phyloP scores from a whole-genome alignment of 106 monocot species.

The Alisma plantagoaquatica region DNA sequence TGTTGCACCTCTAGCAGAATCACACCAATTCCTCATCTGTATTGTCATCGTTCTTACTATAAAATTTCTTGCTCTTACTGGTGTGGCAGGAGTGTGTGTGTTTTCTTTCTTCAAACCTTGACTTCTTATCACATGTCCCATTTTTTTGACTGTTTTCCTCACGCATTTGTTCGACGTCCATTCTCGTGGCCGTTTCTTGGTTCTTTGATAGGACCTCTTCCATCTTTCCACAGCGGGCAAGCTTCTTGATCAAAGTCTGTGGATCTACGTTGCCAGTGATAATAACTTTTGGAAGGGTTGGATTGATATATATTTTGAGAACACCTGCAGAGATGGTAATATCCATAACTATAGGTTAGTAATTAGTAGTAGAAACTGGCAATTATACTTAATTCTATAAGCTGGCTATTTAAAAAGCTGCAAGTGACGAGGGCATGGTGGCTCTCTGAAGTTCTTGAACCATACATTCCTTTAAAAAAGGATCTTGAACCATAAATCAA shows the following conservation, averaged over 20 bases:
- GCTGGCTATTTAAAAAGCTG: too few species aligned
- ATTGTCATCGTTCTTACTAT: background rate
- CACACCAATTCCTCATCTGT: background rate
- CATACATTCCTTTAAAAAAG: background rate
- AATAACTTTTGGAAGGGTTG: background rate
- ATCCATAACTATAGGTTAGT: too few species aligned
- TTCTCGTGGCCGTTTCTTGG: background rate
- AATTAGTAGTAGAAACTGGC: too few species aligned
- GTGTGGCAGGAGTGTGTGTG: background rate
- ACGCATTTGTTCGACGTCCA: background rate
- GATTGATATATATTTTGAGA: background rate
- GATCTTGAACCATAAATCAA: background rate
- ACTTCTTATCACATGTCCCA: background rate
- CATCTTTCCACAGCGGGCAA: background rate
- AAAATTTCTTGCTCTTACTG: background rate
- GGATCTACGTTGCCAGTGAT: background rate
- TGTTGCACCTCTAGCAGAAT: too few species aligned
- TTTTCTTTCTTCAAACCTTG: background rate
- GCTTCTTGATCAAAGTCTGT: background rate
- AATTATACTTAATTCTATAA: too few species aligned
- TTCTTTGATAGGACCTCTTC: background rate
- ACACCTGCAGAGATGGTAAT: too few species aligned
- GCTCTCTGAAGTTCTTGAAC: too few species aligned
- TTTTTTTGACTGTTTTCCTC: slow-evolving; percentile 8
- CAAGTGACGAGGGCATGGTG: too few species aligned